phyloP scores from a whole-genome alignment of 768 basidiomycete species.

The Baorangia bicolor region DNA sequence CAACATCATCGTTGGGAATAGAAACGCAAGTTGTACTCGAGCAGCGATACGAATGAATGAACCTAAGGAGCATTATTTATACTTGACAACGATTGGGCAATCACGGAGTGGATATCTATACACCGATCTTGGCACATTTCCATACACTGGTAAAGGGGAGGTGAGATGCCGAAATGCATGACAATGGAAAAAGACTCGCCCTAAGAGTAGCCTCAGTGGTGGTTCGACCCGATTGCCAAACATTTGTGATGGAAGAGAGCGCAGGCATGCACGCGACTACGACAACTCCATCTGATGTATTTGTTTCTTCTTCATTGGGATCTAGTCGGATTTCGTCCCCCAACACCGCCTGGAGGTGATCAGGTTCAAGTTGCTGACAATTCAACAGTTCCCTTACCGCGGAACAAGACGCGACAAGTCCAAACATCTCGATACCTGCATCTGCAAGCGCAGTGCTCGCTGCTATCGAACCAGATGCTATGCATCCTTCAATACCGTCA shows the following conservation, averaged over 20 bases:
- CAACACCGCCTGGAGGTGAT: slow-evolving; percentile 48
- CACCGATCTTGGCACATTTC: slow-evolving; percentile 69
- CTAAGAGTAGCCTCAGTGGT: slow-evolving; percentile 48
- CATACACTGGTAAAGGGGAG: slow-evolving; percentile 52
- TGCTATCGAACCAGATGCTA: slow-evolving; percentile 84
- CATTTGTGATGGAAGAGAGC: slow-evolving; percentile 72
- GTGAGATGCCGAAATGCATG: background rate
- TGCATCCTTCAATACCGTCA: slow-evolving; percentile 87
- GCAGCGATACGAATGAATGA: background rate
- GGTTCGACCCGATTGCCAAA: slow-evolving; percentile 84
- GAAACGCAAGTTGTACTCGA: background rate
- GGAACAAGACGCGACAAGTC: slow-evolving; percentile 81
- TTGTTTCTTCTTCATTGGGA: slow-evolving; percentile 70
- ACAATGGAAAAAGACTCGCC: slow-evolving; percentile 44
- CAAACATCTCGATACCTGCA: slow-evolving; percentile 90
- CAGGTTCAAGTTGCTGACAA: background rate
- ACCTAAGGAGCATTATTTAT: slow-evolving; percentile 11
- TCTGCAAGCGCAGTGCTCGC: slow-evolving; percentile 89
- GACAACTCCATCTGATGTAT: slow-evolving; percentile 59
- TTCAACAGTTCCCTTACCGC: slow-evolving; percentile 48
- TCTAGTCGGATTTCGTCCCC: slow-evolving; percentile 71
- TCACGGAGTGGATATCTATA: slow-evolving; percentile 71
- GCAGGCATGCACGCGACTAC: slow-evolving; percentile 87
- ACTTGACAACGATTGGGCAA: slow-evolving; percentile 62
- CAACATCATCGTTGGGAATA: background rate